Evolutionary conservation across 805 yeast species (phyloP), one percentile per base, ranked within the genome.

Genomic region (Metschnikowia colocasiae): DNA sequence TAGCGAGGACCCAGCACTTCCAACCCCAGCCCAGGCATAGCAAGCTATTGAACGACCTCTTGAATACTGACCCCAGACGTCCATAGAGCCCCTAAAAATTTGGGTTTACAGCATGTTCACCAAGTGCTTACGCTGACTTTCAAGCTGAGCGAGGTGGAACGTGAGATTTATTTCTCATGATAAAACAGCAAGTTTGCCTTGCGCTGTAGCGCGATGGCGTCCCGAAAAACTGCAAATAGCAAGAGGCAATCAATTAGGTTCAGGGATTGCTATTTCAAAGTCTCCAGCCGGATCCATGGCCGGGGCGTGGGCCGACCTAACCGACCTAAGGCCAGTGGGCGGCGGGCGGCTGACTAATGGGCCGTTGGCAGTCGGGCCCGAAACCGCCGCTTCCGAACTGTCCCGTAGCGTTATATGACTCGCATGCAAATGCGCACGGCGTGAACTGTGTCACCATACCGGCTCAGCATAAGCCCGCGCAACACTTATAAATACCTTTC

Each of bases 361-460:
- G 5, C n/a, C 30, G 3, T 4, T 5, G 6, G 13, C 13, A 18
- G 35, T 2, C 4, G 13, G 29, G 42, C 27, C 34, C 33, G 26
- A 16, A 16, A 18, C 22, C n/a, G 37, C 36, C 43, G 37, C 29
- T 40, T 22, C 43, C 43, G 43, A 40, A 29, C 18, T 33, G 34
- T 40, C 27, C 43, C 37, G 43, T 13, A 27, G 22, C 19, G 43
- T 20, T 32, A 40, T 31, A 32, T 40, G 30, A 40, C 43, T 39
- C 42, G 42, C 42, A 39, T 39, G 42, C 30, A 36, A 39, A 39
- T 38, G 42, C 42, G 27, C 34, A 20, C 42, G 42, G 42, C 42
- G 42, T 39, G 30, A 39, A 29, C 26, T 20, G 26, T 22, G 19
- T 5, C 34, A 20, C 34, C 30, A 15, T 25, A 36, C 40, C 40